A percentile compares a stretch with the other conserved stretches of the same genome.
phyloP scores from a whole-genome alignment of 2,329 filamentous ascomycete genomes.

The Epichloe sibirici region DNA sequence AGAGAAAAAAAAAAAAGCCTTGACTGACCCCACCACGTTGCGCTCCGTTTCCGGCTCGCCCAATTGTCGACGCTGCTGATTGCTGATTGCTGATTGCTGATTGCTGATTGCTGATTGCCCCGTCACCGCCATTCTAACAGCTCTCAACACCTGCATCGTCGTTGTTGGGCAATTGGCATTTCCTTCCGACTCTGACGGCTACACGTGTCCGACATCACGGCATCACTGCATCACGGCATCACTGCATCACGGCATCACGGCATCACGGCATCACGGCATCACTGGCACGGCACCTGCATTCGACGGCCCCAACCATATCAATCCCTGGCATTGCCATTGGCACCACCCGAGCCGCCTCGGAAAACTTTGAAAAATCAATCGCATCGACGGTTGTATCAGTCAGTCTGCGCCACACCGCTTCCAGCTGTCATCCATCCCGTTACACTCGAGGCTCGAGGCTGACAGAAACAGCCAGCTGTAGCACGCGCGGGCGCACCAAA shows the following conservation, averaged over 20 bases:
- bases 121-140: background rate
- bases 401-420: background rate
- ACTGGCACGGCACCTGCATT: background rate
- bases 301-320: background rate
- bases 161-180: background rate
- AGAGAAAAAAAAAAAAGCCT: background rate
- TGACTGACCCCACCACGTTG: background rate
- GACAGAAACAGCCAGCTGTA: background rate
- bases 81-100: background rate
- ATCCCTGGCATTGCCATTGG: background rate
- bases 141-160: background rate
- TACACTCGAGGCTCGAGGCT: background rate
- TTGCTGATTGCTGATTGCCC: background rate
- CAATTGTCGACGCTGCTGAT: background rate
- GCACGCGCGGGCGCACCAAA: background rate
- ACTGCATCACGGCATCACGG: background rate
- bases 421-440: background rate
- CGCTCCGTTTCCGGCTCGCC: background rate
- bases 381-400: background rate
- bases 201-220: slow-evolving; percentile 8
- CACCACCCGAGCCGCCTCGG: background rate
- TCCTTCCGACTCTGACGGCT: slow-evolving; percentile 5
- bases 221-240: background rate
- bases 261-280: background rate
- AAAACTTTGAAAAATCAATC: background rate